These are phyloP conservation scores for Logfia minima DNA, from an alignment of 129 eudicot species.

Conservation along the genomic window DNA sequence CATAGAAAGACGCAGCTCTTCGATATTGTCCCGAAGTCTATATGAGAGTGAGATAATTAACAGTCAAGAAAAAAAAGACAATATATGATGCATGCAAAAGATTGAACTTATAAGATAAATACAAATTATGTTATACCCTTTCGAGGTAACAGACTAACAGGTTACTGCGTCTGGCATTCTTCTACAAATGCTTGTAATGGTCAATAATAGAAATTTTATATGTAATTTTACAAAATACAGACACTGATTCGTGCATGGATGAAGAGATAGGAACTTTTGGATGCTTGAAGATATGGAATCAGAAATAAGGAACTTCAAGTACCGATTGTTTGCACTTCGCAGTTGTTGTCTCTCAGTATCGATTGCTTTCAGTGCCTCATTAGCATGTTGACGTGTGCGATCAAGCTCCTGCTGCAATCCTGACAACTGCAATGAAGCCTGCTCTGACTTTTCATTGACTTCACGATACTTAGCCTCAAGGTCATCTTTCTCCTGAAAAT, in stretches of 20 bases:
- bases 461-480: slow-evolving; percentile 80
- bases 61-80: neutral
- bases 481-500: slow-evolving; percentile 91
- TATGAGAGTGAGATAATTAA: slow-evolving; percentile 26
- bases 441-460: slow-evolving; percentile 80
- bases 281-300: slow-evolving; percentile 16
- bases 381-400: slow-evolving; percentile 87
- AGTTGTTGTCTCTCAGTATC: slow-evolving; percentile 94
- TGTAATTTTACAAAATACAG: neutral
- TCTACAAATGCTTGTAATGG: slow-evolving; percentile 12
- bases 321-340: slow-evolving; percentile 90
- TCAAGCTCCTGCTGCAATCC: slow-evolving; percentile 85
- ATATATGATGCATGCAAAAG: slow-evolving; percentile 16
- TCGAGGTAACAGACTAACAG: slow-evolving; percentile 10
- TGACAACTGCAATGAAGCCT: slow-evolving; percentile 66
- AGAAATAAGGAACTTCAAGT: slow-evolving; percentile 20
- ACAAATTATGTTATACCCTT: neutral
- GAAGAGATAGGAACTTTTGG: slow-evolving; percentile 8
- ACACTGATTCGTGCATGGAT: neutral
- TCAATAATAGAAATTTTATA: neutral
- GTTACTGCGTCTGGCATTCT: neutral
- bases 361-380: slow-evolving; percentile 91
- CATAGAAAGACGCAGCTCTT: slow-evolving; percentile 82
- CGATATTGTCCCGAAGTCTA: slow-evolving; percentile 91
- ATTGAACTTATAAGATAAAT: slow-evolving; percentile 1